These are phyloP conservation scores for Cardiospermum halicacabum DNA, from an alignment of 345 rosid species.

Conservation along the genomic window DNA sequence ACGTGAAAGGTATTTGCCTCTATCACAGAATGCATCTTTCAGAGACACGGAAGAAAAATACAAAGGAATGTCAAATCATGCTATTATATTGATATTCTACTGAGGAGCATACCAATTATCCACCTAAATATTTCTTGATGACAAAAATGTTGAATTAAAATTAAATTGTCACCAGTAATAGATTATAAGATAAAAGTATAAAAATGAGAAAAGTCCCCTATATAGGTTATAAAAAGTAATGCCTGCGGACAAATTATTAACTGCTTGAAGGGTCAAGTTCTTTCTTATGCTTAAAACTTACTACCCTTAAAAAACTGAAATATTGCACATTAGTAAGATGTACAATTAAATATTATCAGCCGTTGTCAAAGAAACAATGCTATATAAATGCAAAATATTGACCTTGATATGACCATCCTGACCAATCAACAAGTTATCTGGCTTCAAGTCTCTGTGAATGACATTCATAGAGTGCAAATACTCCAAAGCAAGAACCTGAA, in stretches of 20 bases:
- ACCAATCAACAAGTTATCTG: conserved; percentile 94
- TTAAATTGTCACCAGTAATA: neutral
- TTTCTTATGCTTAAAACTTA: neutral
- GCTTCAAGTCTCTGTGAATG: conserved; percentile 95
- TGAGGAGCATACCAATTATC: neutral
- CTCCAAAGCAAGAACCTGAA: conserved; percentile 97
- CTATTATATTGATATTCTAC: neutral
- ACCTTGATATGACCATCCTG: conserved; percentile 99
- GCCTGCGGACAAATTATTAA: neutral
- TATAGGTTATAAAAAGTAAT: neutral
- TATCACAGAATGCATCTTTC: neutral
- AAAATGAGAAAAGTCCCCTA: conserved; percentile 7
- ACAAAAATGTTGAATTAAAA: neutral
- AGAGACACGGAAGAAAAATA: neutral
- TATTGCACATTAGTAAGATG: neutral
- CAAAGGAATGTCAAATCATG: neutral
- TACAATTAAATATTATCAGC: conserved; percentile 1
- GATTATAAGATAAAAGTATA: neutral
- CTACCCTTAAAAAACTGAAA: neutral
- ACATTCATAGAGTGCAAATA: conserved; percentile 90
- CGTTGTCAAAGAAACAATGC: neutral
- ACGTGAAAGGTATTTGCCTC: neutral
- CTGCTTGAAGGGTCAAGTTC: neutral
- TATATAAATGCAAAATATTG: conserved; percentile 19
- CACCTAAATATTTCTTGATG: neutral